Evolutionary conservation across 768 basidiomycete genomes (phyloP).

Genomic region (Suillus discolor): DNA sequence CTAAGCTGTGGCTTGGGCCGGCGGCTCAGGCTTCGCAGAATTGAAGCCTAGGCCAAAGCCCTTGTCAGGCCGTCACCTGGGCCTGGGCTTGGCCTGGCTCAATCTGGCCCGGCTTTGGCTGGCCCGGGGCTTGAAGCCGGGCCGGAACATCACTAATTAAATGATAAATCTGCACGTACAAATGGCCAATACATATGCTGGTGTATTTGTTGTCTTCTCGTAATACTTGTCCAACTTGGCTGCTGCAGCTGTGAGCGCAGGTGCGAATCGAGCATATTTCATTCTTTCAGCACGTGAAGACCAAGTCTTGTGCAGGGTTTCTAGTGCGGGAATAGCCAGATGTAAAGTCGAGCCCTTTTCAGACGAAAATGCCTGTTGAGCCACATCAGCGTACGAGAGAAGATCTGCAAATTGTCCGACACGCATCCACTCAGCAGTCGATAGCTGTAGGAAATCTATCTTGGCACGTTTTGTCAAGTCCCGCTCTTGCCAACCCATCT

Average conservation of each 20-base stretch:
- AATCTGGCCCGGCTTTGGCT: too few species aligned
- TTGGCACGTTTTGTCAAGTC: not conserved
- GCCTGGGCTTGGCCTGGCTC: too few species aligned
- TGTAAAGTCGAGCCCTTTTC: not conserved
- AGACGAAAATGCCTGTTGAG: not conserved
- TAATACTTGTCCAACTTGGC: not conserved
- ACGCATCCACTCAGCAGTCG: not conserved
- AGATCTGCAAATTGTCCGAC: not conserved
- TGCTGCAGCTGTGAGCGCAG: not conserved
- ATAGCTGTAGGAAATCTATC: slow-evolving; percentile 1
- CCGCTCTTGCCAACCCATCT: not conserved
- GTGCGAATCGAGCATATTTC: not conserved
- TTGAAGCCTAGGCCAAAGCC: too few species aligned
- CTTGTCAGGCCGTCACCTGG: too few species aligned
- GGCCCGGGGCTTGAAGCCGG: too few species aligned
- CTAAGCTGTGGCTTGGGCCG: too few species aligned
- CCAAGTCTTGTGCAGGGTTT: slow-evolving; percentile 1
- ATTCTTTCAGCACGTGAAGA: not conserved
- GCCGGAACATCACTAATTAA: too few species aligned
- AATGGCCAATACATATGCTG: not conserved
- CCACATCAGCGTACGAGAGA: not conserved
- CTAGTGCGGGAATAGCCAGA: not conserved
- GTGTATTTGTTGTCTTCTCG: not conserved
- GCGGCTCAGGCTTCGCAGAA: too few species aligned
- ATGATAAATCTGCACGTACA: not conserved